Evolutionary conservation across 2,329 filamentous ascomycete genomes (phyloP), one percentile per base, ranked within the genome.

Genomic region (Fusarium pseudoanthophilum): DNA sequence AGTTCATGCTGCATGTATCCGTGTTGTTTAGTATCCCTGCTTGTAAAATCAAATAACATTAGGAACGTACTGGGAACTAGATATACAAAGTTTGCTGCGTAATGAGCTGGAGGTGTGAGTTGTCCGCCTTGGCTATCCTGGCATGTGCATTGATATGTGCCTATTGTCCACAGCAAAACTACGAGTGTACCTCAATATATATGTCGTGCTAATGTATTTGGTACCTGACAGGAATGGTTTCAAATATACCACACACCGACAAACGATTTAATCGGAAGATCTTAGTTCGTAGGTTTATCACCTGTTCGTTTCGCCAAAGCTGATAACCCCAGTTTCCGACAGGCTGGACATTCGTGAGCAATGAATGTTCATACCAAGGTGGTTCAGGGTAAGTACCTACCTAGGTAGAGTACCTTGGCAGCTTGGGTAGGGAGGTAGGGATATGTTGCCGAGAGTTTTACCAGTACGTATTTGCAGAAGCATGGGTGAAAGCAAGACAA

Each of bases 41-140:
- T 34, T 34, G 28, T 24, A 24, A 24, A 24, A 24, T 34, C 52
- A 71, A 49, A 68, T 52, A 43, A 34, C 48, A 65, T 57, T 30
- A 36, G 46, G 49, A 49, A 45, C 26, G 49, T 60, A 42, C 67
- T 36, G 34, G n/a, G 24, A 30, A 24, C 43, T 59, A 24, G 24
- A 46, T 55, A 45, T 36, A 40, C 48, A 37, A n/a, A 14, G 11
- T n/a, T 30, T 49, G 26, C 26, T 39, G 15, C 51, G 24, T 18
- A 55, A 28, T 55, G 11, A 28, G 21, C 51, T 59, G 26, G 56
- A 28, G 34, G 57, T 62, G 56, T 73, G 72, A 74, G 72, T 72
- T 75, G 72, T 73, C 69, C 61, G 51, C 51, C 53, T 55, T 70
- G n/a, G 36, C 49, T 45, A 42, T 26, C 40, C n/a, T 20, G 42